These are phyloP conservation scores for Scheffersomyces amazonensis DNA, from an alignment of 805 yeast species.

Conservation along the genomic window DNA sequence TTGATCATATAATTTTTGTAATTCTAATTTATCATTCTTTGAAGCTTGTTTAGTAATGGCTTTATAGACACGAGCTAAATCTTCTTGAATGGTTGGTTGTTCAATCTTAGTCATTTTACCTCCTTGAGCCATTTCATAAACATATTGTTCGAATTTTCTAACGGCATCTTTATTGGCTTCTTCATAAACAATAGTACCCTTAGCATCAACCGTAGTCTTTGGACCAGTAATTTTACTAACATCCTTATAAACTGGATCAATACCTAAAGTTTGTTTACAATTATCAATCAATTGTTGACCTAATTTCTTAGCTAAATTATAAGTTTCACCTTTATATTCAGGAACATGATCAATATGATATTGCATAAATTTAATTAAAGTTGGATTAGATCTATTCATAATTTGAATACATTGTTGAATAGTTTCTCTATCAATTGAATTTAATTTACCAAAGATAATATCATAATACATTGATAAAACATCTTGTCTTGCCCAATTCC, in stretches of 20 bases:
- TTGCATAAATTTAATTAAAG: slow-evolving; percentile 94
- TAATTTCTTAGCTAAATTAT: slow-evolving; percentile 81
- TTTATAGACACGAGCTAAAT: slow-evolving; percentile 76
- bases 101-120: slow-evolving; percentile 70
- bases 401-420: slow-evolving; percentile 94
- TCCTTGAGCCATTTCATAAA: slow-evolving; percentile 94
- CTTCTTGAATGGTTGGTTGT: slow-evolving; percentile 81
- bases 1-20: slow-evolving; percentile 68
- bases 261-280: slow-evolving; percentile 79
- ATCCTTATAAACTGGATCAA: slow-evolving; percentile 92
- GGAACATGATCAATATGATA: slow-evolving; percentile 83
- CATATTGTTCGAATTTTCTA: slow-evolving; percentile 93
- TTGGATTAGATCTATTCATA: slow-evolving; percentile 95
- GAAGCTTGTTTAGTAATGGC: slow-evolving; percentile 71
- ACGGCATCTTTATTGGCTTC: slow-evolving; percentile 89
- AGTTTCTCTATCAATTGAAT: slow-evolving; percentile 92
- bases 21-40: slow-evolving; percentile 60
- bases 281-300: slow-evolving; percentile 95
- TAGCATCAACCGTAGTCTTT: slow-evolving; percentile 79
- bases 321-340: slow-evolving; percentile 83
- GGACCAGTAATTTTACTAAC: slow-evolving; percentile 95
- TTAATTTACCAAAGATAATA: slow-evolving; percentile 89
- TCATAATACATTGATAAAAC: slow-evolving; percentile 90
- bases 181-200: slow-evolving; percentile 81
- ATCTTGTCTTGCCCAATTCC: slow-evolving; percentile 99